Evolutionary conservation across 768 basidiomycete genomes (phyloP), one percentile per base, ranked within the genome.

Genomic region (Hygrophorus russula): DNA sequence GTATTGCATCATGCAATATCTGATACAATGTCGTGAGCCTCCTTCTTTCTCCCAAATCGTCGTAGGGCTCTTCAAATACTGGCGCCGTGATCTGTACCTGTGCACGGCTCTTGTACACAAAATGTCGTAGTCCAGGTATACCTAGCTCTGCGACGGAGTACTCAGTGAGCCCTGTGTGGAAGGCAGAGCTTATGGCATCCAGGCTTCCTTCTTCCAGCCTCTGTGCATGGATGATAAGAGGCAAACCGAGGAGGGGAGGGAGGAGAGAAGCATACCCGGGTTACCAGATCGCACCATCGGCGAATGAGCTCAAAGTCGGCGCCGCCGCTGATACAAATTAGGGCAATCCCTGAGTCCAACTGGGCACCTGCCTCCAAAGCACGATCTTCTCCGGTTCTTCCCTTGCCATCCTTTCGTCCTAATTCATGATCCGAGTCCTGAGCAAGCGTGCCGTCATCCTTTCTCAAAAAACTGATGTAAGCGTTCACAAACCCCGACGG

Each of bases 101-200:
- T 5, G 75, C 67, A 10, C 89, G 73, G 8, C 87, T 89, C 64
- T 97, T 97, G 69, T 97, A 98, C 38, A 97, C 64, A 56, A 97
- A 99, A 59, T 99, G 96, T 24, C 88, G 76, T 20, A 98, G 63
- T 2, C 92, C 92, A 2, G 90, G 90, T 49, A 94, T 82, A n/a
- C 78, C 77, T 9, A 97, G 63, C 43, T 85, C 81, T 2, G 78
- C 78, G 44, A 81, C 74, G 5, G 74, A 69, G 53, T 87, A 88
- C 38, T 76, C 70, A 5, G 80, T 80, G 32, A 69, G 55, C 39
- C 74, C 65, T 35, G 69, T 58, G 24, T 58, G 52, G 45, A 74
- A 70, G 6, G 71, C 67, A 24, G 68, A 63, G 13, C 63, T 54
- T 39, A 87, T 67, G 10, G 70, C 66, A 44, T 73, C 64, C 41